Evolutionary conservation across 2,329 filamentous ascomycete genomes (phyloP), one percentile per base, ranked within the genome.

Genomic region (Cladobotryum mycophilum): DNA sequence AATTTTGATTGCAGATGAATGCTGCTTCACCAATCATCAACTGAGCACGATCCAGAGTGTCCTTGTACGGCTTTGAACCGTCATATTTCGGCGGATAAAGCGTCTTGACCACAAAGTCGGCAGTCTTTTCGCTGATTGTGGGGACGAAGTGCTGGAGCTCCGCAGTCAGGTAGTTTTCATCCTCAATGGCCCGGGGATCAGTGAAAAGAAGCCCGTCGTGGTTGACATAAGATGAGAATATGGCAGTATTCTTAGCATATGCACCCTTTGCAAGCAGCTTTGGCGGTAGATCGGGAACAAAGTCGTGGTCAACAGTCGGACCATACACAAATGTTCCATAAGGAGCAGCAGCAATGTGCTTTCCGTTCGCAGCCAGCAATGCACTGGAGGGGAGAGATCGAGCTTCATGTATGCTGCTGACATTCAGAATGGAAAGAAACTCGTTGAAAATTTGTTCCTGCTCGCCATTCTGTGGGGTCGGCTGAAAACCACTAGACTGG

Each of bases 281-380:
- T 8, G 51, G 17, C 14, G 55, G 49, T 5, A 54, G 34, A 15
- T 47, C 53, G 4, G 51, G 53, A n/a, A 47, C 51, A 18, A 55
- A 50, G 7, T 41, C 25, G 6, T 48, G 48, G 20, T 56, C 53
- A 5, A 55, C 49, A 1, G 45, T 43, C 5, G 53, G 51, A 1
- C 51, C 48, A 37, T 41, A 55, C 3, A 48, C 38, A 25, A 54
- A 55, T 3, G 40, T 30, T 2, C 40, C 37, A 17, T 48, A 48
- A 6, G 49, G 38, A 8, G 49, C 49, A n/a, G 33, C 15, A 15
- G 37, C 40, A 37, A 52, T 44, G 20, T 53, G 45, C 15, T 55
- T 54, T 18, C 34, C 41, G 9, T 49, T 53, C 17, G 44, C 51
- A 20, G 38, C 47, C 13, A 46, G 4, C 17, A 47, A 37, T 17